phyloP scores from a whole-genome alignment of 1,284 basidiomycete species.

The Leccinum fallax region DNA sequence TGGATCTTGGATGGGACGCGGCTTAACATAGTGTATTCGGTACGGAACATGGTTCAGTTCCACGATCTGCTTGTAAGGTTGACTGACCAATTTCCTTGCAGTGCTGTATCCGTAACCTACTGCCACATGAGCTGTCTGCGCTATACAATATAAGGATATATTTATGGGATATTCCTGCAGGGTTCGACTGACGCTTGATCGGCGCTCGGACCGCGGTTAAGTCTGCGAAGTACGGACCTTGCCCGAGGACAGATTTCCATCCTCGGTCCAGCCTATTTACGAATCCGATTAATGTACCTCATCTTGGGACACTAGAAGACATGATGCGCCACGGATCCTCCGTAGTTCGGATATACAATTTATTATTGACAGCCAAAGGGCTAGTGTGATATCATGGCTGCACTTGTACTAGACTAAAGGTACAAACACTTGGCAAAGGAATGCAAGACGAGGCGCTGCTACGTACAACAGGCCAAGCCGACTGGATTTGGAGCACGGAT shows the following conservation, averaged over 20 bases:
- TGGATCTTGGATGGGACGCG: slow-evolving; percentile 26
- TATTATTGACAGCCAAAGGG: background rate
- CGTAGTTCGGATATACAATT: background rate
- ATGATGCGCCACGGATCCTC: slow-evolving; percentile 13
- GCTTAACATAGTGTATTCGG: slow-evolving; percentile 45
- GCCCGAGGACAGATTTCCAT: slow-evolving; percentile 1
- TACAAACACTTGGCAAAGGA: background rate
- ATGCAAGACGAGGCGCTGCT: background rate
- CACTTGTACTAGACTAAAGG: background rate
- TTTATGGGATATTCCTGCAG: slow-evolving; percentile 23
- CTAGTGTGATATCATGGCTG: background rate
- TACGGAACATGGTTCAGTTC: slow-evolving; percentile 34
- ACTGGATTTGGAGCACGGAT: background rate
- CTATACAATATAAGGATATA: slow-evolving; percentile 27
- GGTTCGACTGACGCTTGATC: background rate
- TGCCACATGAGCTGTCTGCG: slow-evolving; percentile 11
- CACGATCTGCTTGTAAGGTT: slow-evolving; percentile 29
- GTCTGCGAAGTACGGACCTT: background rate
- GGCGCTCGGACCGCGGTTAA: background rate
- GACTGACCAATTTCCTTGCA: slow-evolving; percentile 30
- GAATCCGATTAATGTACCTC: background rate
- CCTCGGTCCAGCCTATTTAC: background rate
- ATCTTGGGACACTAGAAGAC: background rate
- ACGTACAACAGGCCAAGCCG: background rate
- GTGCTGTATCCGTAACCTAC: slow-evolving; percentile 36